Evolutionary conservation across 1,284 basidiomycete species (phyloP).

Genomic region (Irpex sp.): DNA sequence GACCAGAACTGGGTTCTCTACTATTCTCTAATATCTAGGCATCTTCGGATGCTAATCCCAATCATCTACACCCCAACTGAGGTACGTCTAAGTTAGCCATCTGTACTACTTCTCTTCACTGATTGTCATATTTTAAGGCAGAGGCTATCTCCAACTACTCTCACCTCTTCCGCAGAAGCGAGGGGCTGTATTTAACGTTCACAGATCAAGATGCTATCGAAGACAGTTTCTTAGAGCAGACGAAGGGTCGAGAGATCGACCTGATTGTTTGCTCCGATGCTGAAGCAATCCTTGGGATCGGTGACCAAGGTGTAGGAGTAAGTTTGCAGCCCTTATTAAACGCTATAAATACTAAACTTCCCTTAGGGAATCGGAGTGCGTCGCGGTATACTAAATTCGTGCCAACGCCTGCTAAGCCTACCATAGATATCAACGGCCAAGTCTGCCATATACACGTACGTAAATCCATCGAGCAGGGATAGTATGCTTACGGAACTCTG

Average conservation of each 20-base stretch:
- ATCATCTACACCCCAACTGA: slow-evolving; percentile 75
- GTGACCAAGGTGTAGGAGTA: slow-evolving; percentile 71
- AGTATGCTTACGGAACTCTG: background rate
- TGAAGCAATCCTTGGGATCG: slow-evolving; percentile 81
- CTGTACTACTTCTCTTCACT: background rate
- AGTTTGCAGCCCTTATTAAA: slow-evolving; percentile 15
- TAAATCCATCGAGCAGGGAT: slow-evolving; percentile 5
- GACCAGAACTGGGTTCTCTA: slow-evolving; percentile 77
- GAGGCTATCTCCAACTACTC: slow-evolving; percentile 81
- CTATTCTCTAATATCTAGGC: slow-evolving; percentile 56
- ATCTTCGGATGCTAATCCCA: slow-evolving; percentile 73
- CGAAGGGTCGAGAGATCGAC: slow-evolving; percentile 57
- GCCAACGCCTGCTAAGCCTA: background rate
- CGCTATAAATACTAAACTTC: background rate
- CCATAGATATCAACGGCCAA: slow-evolving; percentile 83
- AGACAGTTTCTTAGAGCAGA: slow-evolving; percentile 67
- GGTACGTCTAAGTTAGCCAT: slow-evolving; percentile 29
- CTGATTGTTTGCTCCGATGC: slow-evolving; percentile 81
- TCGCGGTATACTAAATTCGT: slow-evolving; percentile 4
- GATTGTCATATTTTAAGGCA: slow-evolving; percentile 36
- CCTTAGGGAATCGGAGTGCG: slow-evolving; percentile 45
- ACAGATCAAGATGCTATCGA: slow-evolving; percentile 70
- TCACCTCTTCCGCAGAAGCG: slow-evolving; percentile 74
- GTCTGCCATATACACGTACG: slow-evolving; percentile 77
- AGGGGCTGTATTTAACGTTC: slow-evolving; percentile 67